Evolutionary conservation across 2,329 filamentous ascomycete species (phyloP).

Genomic region (Ophidiomyces ophidiicola): DNA sequence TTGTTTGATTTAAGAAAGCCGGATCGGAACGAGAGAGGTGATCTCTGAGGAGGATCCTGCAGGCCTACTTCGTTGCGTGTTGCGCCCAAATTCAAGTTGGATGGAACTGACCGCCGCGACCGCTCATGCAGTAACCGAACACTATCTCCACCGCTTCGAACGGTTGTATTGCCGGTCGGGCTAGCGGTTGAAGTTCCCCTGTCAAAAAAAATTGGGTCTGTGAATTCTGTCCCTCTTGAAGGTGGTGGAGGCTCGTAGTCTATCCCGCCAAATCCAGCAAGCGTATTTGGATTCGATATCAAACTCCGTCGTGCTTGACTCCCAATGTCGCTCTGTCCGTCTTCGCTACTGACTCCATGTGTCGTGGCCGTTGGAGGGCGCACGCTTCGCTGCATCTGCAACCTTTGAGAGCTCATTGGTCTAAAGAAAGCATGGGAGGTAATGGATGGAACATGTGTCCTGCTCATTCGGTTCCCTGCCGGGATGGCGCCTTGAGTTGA

Average conservation of each 20-base stretch:
- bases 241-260: constrained; percentile 46
- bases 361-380: constrained; percentile 30
- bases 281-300: constrained; percentile 41
- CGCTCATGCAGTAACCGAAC: constrained; percentile 58
- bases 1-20: constrained; percentile 53
- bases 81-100: constrained; percentile 48
- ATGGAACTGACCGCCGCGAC: constrained; percentile 29
- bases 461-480: constrained; percentile 56
- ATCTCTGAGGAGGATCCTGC: constrained; percentile 52
- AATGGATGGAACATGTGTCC: constrained; percentile 80
- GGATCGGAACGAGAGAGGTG: constrained; percentile 63
- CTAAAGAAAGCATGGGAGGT: constrained; percentile 86
- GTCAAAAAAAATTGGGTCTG: constrained; percentile 59
- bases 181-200: constrained; percentile 62
- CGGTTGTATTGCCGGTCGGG: constrained; percentile 48
- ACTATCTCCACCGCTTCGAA: constrained; percentile 61
- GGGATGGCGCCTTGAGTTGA: constrained; percentile 25
- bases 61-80: constrained; percentile 43
- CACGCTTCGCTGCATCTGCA: constrained; percentile 75
- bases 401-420: constrained; percentile 89
- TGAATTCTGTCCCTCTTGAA: constrained; percentile 70
- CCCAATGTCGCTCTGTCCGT: constrained; percentile 35
- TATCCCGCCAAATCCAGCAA: constrained; percentile 26
- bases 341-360: constrained; percentile 27
- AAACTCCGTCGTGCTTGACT: constrained; percentile 48